Base-by-base conservation (phyloP, 768 basidiomycete species). In the Collybia sordida region DNA sequence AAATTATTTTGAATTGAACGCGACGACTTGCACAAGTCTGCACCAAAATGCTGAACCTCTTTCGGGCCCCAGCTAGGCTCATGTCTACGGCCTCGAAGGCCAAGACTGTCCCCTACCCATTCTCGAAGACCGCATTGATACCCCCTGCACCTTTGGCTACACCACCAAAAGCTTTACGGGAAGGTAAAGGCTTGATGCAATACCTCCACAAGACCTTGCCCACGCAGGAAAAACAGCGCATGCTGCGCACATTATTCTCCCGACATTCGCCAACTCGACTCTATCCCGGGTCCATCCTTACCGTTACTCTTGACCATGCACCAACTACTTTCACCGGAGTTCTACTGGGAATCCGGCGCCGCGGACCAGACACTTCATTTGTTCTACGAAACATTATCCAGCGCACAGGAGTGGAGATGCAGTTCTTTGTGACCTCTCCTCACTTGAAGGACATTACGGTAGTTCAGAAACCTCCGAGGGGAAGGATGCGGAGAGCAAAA, bases 391-490 rank as follows among this genome's bases (percentile, higher is more conserved):
- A 98, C 69, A 82, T 97, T 56, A 80, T 98, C 45, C 88, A 92
- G 59, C 80, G 93, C 55, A 92, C 88, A 11, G 95, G 94, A 11
- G 88, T 97, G 34, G 96, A 98, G 75, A 87, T 92, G 87, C 88
- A 87, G 62, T 90, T 92, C 72, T 93, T 87, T 65, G 83, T 86
- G 55, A 84, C 82, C 61, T 90, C 88, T 45, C 95, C 96, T 23
- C 81, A 91, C 63, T 61, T 98, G 68, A 92, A 90, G 75, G 85
- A 88, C 48, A 88, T 98, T 69, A 85, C 85, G 69, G 72, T 98
- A 52, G 71, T 94, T 51, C 79, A 82, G 68, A 73, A 70, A 56
- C 85, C 87, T 49, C 79, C 78, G 4, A 78, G 75, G 52, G 78
- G 78, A 53, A 71, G 83, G 57, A 82, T 87, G 78, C 73, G 82